A percentile compares a stretch with the other conserved stretches of the same genome.
Conservation (phyloP, 2,329 filamentous ascomycete genomes). For the Bipolaris zeicola region DNA sequence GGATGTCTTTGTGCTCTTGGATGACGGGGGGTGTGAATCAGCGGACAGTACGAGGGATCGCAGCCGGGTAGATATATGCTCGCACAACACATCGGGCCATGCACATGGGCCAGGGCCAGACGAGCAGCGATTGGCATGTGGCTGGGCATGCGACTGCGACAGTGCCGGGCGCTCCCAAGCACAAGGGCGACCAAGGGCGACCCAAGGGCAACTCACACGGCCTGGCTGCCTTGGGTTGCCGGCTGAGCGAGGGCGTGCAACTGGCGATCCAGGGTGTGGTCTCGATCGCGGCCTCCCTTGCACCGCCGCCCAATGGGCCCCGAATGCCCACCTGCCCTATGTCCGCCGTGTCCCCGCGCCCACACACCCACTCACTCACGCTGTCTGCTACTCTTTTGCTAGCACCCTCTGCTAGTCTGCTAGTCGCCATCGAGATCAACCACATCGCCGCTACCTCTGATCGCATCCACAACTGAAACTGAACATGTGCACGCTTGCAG, state of each 20-base stretch:
- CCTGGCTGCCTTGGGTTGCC: neutral
- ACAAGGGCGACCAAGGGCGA: neutral
- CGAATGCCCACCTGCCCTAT: neutral
- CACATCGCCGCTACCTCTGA: no score
- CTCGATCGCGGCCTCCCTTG: conserved; percentile 10
- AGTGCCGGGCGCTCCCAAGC: conserved; percentile 4
- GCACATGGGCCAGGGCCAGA: neutral
- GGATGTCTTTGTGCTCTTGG: neutral
- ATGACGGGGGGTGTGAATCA: conserved; percentile 19
- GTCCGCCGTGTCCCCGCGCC: neutral
- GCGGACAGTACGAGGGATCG: conserved; percentile 14
- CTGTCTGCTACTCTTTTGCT: neutral
- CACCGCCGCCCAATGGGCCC: neutral
- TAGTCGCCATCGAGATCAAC: neutral
- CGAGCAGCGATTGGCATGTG: conserved; percentile 17
- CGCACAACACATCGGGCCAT: conserved; percentile 16
- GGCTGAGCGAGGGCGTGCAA: neutral
- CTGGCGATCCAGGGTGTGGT: conserved; percentile 6
- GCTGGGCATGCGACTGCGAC: conserved; percentile 11
- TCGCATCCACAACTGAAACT: no score
- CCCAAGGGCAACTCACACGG: neutral
- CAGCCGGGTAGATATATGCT: conserved; percentile 24
- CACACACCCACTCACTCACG: neutral
- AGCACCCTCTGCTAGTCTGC: neutral
- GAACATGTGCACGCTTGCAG: no score